Percentiles rank a stretch among this genome's conserved stretches.
These are phyloP conservation scores for Salix dunnii DNA, from an alignment of 345 rosid genomes.

Conservation along the genomic window DNA sequence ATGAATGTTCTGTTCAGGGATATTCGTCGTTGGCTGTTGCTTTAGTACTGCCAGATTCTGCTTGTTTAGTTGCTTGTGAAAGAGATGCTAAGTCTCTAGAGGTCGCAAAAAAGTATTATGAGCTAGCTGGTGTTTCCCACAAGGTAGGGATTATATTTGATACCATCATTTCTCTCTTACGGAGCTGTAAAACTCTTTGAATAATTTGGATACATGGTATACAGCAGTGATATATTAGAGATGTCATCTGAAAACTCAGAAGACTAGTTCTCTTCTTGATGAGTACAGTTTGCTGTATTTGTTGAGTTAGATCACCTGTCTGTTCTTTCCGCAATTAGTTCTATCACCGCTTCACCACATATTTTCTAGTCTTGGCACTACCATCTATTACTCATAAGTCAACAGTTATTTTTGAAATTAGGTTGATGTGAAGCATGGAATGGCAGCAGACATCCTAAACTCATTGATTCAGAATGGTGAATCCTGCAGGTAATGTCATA, in stretches of 20 bases:
- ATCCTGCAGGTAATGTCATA: conserved; percentile 53
- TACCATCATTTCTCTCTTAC: not conserved
- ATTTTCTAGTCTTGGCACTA: not conserved
- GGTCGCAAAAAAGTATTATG: conserved; percentile 71
- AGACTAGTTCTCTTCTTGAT: not conserved
- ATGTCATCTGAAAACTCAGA: not conserved
- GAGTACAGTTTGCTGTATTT: not conserved
- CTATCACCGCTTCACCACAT: not conserved
- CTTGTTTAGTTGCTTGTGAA: conserved; percentile 84
- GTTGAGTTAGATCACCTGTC: not conserved
- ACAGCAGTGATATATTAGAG: not conserved
- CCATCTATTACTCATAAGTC: conserved; percentile 13
- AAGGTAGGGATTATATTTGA: conserved; percentile 45
- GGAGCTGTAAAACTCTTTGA: not conserved
- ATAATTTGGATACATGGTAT: too few species aligned
- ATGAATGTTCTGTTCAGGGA: conserved; percentile 42
- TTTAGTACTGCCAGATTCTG: conserved; percentile 69
- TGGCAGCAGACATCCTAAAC: conserved; percentile 61
- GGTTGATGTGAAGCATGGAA: conserved; percentile 68
- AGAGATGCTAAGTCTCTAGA: conserved; percentile 67
- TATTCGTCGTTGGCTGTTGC: conserved; percentile 93
- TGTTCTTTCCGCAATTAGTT: not conserved
- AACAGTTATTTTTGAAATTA: conserved; percentile 27
- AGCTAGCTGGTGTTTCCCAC: conserved; percentile 71
- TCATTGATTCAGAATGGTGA: conserved; percentile 71